Percentiles rank a stretch among this genome's conserved stretches.
phyloP scores from a whole-genome alignment of 192 early-diverging fungal species.

The Backusella mclennaniae region DNA sequence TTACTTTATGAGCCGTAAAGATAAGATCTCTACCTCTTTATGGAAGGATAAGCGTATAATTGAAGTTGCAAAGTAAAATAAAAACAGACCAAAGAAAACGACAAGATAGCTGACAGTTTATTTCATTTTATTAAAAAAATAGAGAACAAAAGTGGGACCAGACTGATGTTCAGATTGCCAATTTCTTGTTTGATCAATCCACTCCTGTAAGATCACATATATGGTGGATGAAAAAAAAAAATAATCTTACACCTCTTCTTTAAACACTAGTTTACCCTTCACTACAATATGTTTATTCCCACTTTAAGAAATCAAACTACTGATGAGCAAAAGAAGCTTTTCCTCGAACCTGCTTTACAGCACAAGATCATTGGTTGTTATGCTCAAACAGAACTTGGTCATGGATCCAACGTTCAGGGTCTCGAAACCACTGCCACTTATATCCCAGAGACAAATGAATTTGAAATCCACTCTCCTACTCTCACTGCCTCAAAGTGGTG shows the following conservation, averaged over 20 bases:
- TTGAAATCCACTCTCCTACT: constrained; percentile 79
- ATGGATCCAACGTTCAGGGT: constrained; percentile 86
- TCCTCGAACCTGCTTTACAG: constrained; percentile 66
- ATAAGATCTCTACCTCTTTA: constrained; percentile 62
- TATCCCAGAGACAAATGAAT: constrained; percentile 81
- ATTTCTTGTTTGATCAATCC: constrained; percentile 58
- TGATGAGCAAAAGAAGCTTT: constrained; percentile 76
- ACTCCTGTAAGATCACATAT: constrained; percentile 41
- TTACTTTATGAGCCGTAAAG: constrained; percentile 70
- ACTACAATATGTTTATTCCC: constrained; percentile 83
- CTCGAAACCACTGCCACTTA: constrained; percentile 88
- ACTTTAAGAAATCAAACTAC: constrained; percentile 71
- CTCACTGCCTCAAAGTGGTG: constrained; percentile 86
- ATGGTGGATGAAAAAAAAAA: not conserved
- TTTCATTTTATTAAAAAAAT: not conserved
- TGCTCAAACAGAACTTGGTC: constrained; percentile 75
- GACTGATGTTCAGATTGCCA: constrained; percentile 48
- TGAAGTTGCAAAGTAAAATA: constrained; percentile 53
- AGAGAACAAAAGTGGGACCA: constrained; percentile 57
- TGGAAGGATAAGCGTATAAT: constrained; percentile 61
- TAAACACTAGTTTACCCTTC: constrained; percentile 59
- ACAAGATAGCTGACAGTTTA: not conserved
- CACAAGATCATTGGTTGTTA: constrained; percentile 86
- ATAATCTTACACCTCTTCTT: not conserved
- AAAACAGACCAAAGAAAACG: not conserved